A percentile compares a stretch with the other conserved stretches of the same genome.
phyloP scores from a whole-genome alignment of 768 basidiomycete genomes.

The Tylopilus subfusipes region DNA sequence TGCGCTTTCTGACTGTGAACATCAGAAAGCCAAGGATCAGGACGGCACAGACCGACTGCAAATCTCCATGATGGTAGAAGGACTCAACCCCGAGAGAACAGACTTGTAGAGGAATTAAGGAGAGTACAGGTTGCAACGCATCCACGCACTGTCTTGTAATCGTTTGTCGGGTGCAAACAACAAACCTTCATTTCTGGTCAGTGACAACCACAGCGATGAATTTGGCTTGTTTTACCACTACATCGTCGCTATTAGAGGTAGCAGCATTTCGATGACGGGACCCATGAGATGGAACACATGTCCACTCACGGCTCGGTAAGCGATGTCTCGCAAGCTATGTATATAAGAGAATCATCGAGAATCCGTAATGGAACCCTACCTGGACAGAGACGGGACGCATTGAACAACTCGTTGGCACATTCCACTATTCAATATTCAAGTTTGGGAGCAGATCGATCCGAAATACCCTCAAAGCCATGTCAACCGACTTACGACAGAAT shows the following conservation, averaged over 20 bases:
- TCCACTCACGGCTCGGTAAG: constrained; percentile 69
- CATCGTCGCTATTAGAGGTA: constrained; percentile 41
- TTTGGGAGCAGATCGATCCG: background rate
- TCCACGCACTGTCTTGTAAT: constrained; percentile 81
- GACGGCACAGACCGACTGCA: constrained; percentile 58
- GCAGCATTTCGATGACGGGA: background rate
- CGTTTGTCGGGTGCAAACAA: constrained; percentile 81
- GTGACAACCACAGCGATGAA: background rate
- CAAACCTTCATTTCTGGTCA: constrained; percentile 52
- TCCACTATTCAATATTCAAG: too few relatives aligned
- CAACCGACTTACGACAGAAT: constrained; percentile 59
- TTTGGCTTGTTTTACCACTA: constrained; percentile 46
- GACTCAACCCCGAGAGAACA: constrained; percentile 76
- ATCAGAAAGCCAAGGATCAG: background rate
- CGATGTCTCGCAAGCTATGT: constrained; percentile 75
- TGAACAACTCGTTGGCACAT: constrained; percentile 83
- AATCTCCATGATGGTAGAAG: constrained; percentile 74
- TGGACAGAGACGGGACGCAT: constrained; percentile 72
- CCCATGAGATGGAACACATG: background rate
- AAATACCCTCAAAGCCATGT: background rate
- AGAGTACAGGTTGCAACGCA: constrained; percentile 5
- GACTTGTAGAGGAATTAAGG: constrained; percentile 46
- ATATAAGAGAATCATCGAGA: constrained; percentile 1
- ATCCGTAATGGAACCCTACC: constrained; percentile 37
- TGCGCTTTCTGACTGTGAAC: constrained; percentile 44